Percentiles rank a stretch among this genome's conserved stretches.
phyloP scores from a whole-genome alignment of 139 green algal species.

The Coelastrella sp. region DNA sequence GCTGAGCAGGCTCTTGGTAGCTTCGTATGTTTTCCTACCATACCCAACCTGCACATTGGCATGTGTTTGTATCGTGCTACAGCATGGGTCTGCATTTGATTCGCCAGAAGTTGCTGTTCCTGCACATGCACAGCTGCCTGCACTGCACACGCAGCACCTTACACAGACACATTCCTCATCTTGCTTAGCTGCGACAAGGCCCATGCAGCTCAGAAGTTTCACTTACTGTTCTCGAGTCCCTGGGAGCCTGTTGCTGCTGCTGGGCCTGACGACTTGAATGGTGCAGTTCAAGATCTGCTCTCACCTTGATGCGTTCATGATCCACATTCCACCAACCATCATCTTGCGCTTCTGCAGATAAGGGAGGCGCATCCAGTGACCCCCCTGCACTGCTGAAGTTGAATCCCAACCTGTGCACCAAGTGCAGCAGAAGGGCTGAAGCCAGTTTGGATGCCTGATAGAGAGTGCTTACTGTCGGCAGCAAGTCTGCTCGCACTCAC shows the following conservation, averaged over 20 bases:
- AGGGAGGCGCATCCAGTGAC: constrained; percentile 30
- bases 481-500: background rate
- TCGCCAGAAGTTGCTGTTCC: too few species aligned
- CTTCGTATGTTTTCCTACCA: constrained; percentile 52
- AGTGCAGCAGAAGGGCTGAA: too few species aligned
- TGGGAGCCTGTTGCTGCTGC: too few species aligned
- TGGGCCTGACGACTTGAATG: too few species aligned
- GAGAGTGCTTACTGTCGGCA: background rate
- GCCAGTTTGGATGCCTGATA: too few species aligned
- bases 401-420: constrained; percentile 38
- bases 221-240: background rate
- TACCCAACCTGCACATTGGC: constrained; percentile 60
- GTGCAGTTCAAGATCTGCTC: constrained; percentile 41
- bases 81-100: too few species aligned
- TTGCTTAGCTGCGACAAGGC: too few species aligned
- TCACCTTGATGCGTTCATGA: constrained; percentile 44
- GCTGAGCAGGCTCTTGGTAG: constrained; percentile 45
- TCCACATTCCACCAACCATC: constrained; percentile 51
- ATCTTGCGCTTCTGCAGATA: background rate
- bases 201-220: too few species aligned
- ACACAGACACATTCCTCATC: too few species aligned
- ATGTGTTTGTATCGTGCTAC: too few species aligned
- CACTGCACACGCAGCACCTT: too few species aligned
- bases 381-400: constrained; percentile 36
- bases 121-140: too few species aligned